These are phyloP conservation scores for Acanthochlamys bracteata DNA, from an alignment of 106 monocot genomes.

Conservation along the genomic window DNA sequence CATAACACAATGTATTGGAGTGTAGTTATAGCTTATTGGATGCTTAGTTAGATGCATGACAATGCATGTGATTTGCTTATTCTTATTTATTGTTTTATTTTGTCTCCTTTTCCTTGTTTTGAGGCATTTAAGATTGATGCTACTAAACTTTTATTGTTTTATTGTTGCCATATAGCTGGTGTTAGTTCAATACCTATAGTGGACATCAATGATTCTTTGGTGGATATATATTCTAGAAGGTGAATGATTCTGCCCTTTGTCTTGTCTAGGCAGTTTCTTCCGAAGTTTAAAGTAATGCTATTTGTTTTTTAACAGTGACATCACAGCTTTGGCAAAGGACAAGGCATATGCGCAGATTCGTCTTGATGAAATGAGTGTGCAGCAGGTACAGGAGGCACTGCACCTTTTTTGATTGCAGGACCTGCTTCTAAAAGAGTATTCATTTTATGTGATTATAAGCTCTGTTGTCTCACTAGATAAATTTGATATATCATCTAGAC, in stretches of 20 bases:
- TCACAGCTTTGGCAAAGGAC: slow-evolving; percentile 91
- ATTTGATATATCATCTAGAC: too few species aligned
- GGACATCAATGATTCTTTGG: slow-evolving; percentile 77
- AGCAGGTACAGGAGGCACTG: slow-evolving; percentile 44
- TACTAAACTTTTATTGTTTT: not conserved
- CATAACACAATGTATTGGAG: too few species aligned
- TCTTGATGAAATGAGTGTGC: slow-evolving; percentile 68
- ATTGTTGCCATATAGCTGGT: slow-evolving; percentile 39
- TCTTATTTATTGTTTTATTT: too few species aligned
- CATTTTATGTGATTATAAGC: too few species aligned
- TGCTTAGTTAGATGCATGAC: too few species aligned
- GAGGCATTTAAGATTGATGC: not conserved
- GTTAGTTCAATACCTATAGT: slow-evolving; percentile 95
- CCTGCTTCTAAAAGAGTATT: not conserved
- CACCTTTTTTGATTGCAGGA: not conserved
- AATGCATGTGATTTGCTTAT: too few species aligned
- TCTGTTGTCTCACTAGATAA: too few species aligned
- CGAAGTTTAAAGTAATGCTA: not conserved
- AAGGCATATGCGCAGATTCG: slow-evolving; percentile 55
- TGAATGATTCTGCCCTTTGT: slow-evolving; percentile 13
- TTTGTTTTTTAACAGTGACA: slow-evolving; percentile 57
- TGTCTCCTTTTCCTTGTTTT: not conserved
- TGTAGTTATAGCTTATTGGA: too few species aligned
- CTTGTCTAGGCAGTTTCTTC: not conserved
- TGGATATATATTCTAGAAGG: slow-evolving; percentile 94